These are phyloP conservation scores for Trichoderma sp. DNA, from an alignment of 2,329 filamentous ascomycete genomes.

Conservation along the genomic window DNA sequence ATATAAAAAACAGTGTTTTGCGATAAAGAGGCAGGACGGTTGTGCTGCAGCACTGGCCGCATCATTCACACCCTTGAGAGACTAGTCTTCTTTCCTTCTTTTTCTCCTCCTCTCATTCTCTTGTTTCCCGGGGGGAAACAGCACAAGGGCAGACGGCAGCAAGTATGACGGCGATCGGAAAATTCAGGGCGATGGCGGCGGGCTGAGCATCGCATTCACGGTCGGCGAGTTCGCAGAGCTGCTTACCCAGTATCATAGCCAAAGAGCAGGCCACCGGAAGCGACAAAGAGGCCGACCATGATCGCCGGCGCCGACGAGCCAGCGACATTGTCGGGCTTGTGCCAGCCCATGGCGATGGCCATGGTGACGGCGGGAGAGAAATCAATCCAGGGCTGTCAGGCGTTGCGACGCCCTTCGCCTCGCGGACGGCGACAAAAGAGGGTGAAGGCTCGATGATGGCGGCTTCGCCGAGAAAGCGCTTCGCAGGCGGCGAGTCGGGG, in stretches of 20 bases:
- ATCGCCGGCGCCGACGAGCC: slow-evolving; percentile 72
- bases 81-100: background rate
- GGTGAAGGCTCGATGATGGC: slow-evolving; percentile 2
- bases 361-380: slow-evolving; percentile 54
- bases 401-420: slow-evolving; percentile 28
- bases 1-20: background rate
- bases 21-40: background rate
- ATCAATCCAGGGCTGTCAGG: slow-evolving; percentile 50
- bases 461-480: slow-evolving; percentile 9
- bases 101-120: background rate
- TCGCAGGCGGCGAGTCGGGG: slow-evolving; percentile 8
- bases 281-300: slow-evolving; percentile 71
- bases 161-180: background rate
- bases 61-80: background rate
- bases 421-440: slow-evolving; percentile 14
- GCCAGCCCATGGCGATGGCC: slow-evolving; percentile 69
- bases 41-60: background rate
- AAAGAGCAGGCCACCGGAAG: slow-evolving; percentile 68
- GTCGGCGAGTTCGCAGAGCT: background rate
- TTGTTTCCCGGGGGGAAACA: background rate
- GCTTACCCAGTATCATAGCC: slow-evolving; percentile 70
- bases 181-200: background rate
- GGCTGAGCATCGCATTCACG: slow-evolving; percentile 15
- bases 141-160: background rate
- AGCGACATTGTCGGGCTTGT: slow-evolving; percentile 73